phyloP scores from a whole-genome alignment of 306 rosid species.

The Vigna mungo region DNA sequence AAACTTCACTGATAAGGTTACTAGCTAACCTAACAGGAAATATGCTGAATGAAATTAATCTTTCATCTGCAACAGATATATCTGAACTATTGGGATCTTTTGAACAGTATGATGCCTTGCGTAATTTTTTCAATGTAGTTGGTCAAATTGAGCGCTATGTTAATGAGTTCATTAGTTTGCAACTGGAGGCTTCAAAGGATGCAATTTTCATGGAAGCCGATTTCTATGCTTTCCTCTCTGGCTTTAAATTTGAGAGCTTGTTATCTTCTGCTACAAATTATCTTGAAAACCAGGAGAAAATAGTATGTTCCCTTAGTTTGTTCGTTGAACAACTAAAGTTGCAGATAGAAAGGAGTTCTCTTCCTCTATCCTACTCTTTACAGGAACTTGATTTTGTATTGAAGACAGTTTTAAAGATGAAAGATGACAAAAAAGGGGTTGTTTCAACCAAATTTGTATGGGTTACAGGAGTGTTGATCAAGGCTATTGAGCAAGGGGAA shows the following conservation, averaged over 20 bases:
- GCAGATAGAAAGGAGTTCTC: slow-evolving; percentile 43
- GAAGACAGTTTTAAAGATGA: slow-evolving; percentile 65
- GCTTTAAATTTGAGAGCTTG: slow-evolving; percentile 47
- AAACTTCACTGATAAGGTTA: slow-evolving; percentile 81
- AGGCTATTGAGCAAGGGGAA: slow-evolving; percentile 91
- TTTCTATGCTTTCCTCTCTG: slow-evolving; percentile 53
- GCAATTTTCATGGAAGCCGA: slow-evolving; percentile 45
- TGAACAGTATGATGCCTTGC: slow-evolving; percentile 84
- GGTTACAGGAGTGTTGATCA: slow-evolving; percentile 78
- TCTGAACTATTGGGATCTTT: slow-evolving; percentile 95
- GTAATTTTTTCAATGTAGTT: slow-evolving; percentile 64
- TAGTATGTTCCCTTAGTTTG: slow-evolving; percentile 56
- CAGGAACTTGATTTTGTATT: slow-evolving; percentile 61
- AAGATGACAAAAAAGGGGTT: slow-evolving; percentile 52
- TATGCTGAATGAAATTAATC: slow-evolving; percentile 81
- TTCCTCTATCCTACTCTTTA: slow-evolving; percentile 50
- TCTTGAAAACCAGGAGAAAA: slow-evolving; percentile 58
- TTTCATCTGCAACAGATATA: slow-evolving; percentile 92
- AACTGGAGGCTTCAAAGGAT: slow-evolving; percentile 52
- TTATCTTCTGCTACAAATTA: slow-evolving; percentile 49
- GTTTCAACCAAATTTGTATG: slow-evolving; percentile 87
- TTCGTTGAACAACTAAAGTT: slow-evolving; percentile 64
- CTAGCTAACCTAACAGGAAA: slow-evolving; percentile 90
- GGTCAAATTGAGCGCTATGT: slow-evolving; percentile 65
- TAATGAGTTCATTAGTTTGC: slow-evolving; percentile 62